A percentile compares a stretch with the other conserved stretches of the same genome.
Evolutionary conservation across 179 eudicot species (phyloP).

Genomic region (Beta macrorhiza): DNA sequence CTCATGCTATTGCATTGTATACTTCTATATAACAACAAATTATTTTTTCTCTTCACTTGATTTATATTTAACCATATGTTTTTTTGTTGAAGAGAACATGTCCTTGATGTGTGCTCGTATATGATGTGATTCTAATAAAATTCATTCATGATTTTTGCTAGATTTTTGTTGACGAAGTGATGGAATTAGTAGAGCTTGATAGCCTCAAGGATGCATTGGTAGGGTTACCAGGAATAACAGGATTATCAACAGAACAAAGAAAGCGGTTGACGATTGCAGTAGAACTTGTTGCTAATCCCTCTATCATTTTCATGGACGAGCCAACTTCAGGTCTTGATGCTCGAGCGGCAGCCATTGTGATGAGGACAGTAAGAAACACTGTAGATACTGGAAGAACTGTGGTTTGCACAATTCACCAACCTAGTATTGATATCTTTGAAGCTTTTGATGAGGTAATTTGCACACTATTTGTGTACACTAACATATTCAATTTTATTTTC

Average conservation of each 20-base stretch:
- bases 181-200: constrained; percentile 77
- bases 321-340: constrained; percentile 99
- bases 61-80: background rate
- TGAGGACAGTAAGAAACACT: constrained; percentile 94
- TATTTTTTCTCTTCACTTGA: background rate
- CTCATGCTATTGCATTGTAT: background rate
- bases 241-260: constrained; percentile 92
- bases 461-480: background rate
- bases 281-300: constrained; percentile 93
- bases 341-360: constrained; percentile 98
- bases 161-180: constrained; percentile 83
- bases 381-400: constrained; percentile 97
- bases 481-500: background rate
- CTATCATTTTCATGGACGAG: constrained; percentile 97
- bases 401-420: constrained; percentile 97
- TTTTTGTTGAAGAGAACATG: background rate
- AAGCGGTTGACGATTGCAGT: constrained; percentile 93
- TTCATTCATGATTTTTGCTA: constrained; percentile 13
- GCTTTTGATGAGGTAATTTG: constrained; percentile 83
- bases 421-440: constrained; percentile 95
- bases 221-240: constrained; percentile 82
- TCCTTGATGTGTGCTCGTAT: background rate
- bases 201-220: constrained; percentile 74
- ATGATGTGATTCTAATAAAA: background rate
- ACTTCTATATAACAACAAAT: background rate